These are phyloP conservation scores for Acanthamoeba royreba DNA, from an alignment of 208 protist genomes.

Conservation along the genomic window DNA sequence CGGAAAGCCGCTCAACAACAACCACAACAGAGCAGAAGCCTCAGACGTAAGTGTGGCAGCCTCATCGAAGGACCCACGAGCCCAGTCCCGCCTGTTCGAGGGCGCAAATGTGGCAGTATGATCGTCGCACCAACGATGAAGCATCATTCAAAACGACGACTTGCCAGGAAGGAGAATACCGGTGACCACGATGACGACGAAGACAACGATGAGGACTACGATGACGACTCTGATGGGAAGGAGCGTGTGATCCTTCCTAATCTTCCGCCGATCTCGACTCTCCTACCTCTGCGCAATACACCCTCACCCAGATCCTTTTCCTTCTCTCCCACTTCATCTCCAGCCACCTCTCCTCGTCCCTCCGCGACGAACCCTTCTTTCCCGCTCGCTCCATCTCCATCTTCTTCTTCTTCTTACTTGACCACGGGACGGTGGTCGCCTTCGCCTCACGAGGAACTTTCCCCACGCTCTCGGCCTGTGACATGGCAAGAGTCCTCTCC, in stretches of 20 bases:
- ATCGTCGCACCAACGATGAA: background rate
- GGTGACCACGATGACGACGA: background rate
- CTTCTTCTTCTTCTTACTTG: background rate
- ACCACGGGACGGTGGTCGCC: too few species aligned
- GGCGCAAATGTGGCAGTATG: background rate
- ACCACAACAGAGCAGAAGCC: background rate
- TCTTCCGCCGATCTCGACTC: background rate
- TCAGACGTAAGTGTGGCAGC: background rate
- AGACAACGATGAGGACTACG: background rate
- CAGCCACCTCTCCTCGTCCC: background rate
- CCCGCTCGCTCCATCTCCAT: background rate
- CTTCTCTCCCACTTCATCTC: background rate
- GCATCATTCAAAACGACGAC: background rate
- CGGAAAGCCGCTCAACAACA: background rate
- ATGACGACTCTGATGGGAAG: background rate
- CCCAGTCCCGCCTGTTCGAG: background rate
- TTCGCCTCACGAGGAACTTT: too few species aligned
- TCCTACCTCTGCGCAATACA: background rate
- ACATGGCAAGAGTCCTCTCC: too few species aligned
- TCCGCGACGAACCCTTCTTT: background rate
- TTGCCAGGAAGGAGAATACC: background rate
- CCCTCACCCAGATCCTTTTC: background rate
- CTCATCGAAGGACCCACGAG: background rate
- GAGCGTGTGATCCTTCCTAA: background rate
- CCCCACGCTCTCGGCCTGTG: too few species aligned